A percentile compares a stretch with the other conserved stretches of the same genome.
Conservation (phyloP, 768 basidiomycete species). For the Nidularia pulvinata region DNA sequence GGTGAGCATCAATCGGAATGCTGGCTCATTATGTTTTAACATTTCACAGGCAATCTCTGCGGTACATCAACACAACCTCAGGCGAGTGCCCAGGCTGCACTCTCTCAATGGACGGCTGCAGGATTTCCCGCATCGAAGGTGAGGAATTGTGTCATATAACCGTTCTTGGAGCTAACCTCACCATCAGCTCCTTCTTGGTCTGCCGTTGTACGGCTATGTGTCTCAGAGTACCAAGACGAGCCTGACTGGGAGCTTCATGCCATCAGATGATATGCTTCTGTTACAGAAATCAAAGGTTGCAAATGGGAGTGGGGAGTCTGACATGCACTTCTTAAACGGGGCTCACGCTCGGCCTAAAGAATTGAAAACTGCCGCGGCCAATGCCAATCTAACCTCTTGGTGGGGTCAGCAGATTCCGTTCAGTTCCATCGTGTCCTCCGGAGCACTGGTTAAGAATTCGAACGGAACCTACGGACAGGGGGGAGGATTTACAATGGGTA, state of each 20-base stretch:
- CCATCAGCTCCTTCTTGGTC: conserved; percentile 54
- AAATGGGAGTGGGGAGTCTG: conserved; percentile 17
- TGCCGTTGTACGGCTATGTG: conserved; percentile 70
- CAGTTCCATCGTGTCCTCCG: conserved; percentile 42
- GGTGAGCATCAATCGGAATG: conserved; percentile 18
- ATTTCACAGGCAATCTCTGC: conserved; percentile 48
- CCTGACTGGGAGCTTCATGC: conserved; percentile 38
- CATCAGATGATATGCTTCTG: conserved; percentile 32
- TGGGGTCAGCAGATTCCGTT: conserved; percentile 57
- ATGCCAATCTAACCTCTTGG: conserved; percentile 37
- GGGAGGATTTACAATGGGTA: conserved; percentile 52
- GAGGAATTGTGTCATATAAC: conserved; percentile 28
- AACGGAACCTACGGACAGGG: conserved; percentile 44
- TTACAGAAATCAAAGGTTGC: conserved; percentile 39
- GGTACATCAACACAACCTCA: conserved; percentile 61
- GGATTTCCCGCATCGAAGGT: conserved; percentile 66
- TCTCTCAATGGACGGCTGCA: conserved; percentile 62
- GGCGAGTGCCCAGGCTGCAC: conserved; percentile 65
- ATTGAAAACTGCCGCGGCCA: conserved; percentile 13
- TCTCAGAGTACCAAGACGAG: conserved; percentile 49
- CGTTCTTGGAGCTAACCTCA: conserved; percentile 10
- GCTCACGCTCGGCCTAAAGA: conserved; percentile 26
- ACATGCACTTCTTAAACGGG: conserved; percentile 44
- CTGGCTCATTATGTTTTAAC: neutral
- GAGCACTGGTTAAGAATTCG: conserved; percentile 44